Evolutionary conservation across 768 basidiomycete species (phyloP).

Genomic region (Xerocomellus chrysenteron): DNA sequence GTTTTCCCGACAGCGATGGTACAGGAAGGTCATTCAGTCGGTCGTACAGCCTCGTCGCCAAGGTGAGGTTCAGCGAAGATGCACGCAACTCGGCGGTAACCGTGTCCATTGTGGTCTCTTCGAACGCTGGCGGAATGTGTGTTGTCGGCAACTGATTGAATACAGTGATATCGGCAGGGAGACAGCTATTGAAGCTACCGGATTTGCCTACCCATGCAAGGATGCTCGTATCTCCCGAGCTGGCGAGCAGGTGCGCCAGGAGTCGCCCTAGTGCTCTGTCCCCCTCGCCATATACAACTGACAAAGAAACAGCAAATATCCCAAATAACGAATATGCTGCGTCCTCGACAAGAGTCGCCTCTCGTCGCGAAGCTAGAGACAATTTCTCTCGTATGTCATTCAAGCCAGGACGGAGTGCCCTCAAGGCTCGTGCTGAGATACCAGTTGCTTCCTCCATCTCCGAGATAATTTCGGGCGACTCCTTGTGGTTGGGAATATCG

Average conservation of each 20-base stretch:
- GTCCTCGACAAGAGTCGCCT: too few species aligned
- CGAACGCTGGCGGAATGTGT: too few species aligned
- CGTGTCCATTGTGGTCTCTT: neutral
- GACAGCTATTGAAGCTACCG: neutral
- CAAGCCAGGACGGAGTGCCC: too few species aligned
- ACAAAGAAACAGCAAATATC: neutral
- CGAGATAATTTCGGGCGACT: neutral
- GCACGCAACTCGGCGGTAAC: neutral
- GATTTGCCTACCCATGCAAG: neutral
- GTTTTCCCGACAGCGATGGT: neutral
- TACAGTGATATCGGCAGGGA: neutral
- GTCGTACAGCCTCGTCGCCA: neutral
- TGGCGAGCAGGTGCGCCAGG: too few species aligned
- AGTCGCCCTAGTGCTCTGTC: neutral
- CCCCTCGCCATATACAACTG: neutral
- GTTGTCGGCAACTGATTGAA: neutral
- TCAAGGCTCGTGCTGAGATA: too few species aligned
- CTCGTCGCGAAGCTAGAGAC: too few species aligned
- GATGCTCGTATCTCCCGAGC: too few species aligned
- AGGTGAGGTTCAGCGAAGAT: neutral
- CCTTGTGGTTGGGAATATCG: neutral
- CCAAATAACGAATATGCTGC: too few species aligned
- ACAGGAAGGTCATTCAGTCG: neutral
- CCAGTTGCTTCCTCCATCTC: too few species aligned
- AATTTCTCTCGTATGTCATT: too few species aligned